Conservation (phyloP, 768 basidiomycete genomes). For the Rhodosporidiobolus sp. region DNA sequence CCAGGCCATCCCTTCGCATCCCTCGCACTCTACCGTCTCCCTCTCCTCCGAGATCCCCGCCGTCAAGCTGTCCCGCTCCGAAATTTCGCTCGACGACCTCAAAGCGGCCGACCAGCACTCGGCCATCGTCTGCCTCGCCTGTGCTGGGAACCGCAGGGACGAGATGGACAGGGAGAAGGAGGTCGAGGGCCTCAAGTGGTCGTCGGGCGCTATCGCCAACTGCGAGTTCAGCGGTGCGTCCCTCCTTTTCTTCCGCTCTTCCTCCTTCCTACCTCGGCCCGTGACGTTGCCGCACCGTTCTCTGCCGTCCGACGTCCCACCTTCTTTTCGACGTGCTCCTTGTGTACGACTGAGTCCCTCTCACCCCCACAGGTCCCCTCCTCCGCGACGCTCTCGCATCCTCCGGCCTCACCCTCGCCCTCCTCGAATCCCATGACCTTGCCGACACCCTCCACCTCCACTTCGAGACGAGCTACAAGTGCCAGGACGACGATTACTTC, state of each 20-base stretch:
- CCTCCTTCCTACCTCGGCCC: neutral
- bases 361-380: neutral
- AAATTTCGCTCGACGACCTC: constrained; percentile 45
- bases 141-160: constrained; percentile 39
- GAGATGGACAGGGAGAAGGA: constrained; percentile 34
- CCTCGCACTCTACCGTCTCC: constrained; percentile 43
- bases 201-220: constrained; percentile 14
- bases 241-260: neutral
- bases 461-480: constrained; percentile 28
- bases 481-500: constrained; percentile 29
- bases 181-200: constrained; percentile 32
- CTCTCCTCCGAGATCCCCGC: constrained; percentile 37
- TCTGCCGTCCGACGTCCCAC: too few relatives aligned
- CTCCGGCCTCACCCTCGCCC: neutral
- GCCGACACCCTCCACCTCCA: constrained; percentile 14
- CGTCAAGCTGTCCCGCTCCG: neutral
- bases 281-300: too few relatives aligned
- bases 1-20: constrained; percentile 48
- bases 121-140: constrained; percentile 57
- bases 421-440: neutral
- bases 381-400: constrained; percentile 5
- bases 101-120: constrained; percentile 17
- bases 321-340: neutral
- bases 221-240: constrained; percentile 6
- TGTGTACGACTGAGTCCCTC: neutral